Base-by-base conservation (phyloP, 2,329 filamentous ascomycete species). In the Podosphaera fusca region DNA sequence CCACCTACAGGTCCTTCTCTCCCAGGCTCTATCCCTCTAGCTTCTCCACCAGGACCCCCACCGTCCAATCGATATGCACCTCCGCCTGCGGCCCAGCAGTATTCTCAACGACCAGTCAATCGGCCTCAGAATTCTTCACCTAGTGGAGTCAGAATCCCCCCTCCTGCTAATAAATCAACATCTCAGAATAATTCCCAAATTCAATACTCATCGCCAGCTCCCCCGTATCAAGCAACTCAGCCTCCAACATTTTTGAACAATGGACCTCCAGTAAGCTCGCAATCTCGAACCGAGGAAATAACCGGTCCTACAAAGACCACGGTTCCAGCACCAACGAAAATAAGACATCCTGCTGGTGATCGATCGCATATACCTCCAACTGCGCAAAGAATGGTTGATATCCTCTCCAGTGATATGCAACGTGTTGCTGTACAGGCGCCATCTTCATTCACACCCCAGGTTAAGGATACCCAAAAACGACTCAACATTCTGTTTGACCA, bases 401-500 rank as follows among this genome's bases (percentile, higher is more conserved):
- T 94, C 42, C 76, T 98, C 53, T 82, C 74, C 56, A 77, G 78
- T 36, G 90, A 96, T 64, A 88, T 96, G 80, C 82, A 90, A 64
- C 85, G 88, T 38, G 85, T 98, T 57, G 89, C 89, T 59, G 73
- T 81, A 36, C 84, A 87, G 63, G 92, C 92, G 0, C 92, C 92
- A 21, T 74, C 83, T n/a, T 82, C 83, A 14, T 95, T 92, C 72
- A 83, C 86, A 61, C 77, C 82, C 12, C 89, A 96, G 68, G 88
- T 98, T 29, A 85, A 87, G 64, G 92, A 96, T 68, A 92, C 89
- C 1, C 87, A 95, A 68, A 95, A 95, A 72, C 82, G 92, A 34
- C 76, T 98, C 59, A 86, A 85, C 64, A 82, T 95, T 55, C 74
- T 98, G n/a, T 96, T 95, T 68, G 90, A 98, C 67, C 88, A 95